phyloP scores from a whole-genome alignment of 2,329 filamentous ascomycete genomes.

The Fusarium subglutinans region DNA sequence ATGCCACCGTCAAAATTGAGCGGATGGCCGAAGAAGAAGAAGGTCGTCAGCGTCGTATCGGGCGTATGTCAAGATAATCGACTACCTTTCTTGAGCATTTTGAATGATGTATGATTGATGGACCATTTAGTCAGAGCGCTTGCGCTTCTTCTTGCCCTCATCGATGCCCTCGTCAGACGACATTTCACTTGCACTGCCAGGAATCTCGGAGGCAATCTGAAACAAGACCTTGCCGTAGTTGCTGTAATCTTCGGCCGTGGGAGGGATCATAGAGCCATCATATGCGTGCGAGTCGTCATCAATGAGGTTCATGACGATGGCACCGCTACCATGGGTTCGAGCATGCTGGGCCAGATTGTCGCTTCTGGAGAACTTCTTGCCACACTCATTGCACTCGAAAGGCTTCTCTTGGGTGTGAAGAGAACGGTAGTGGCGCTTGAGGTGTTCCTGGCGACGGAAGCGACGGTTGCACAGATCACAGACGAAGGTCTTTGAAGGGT shows the following conservation, averaged over 20 bases:
- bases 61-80: constrained; percentile 43
- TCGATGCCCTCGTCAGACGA: constrained; percentile 64
- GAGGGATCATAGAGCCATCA: constrained; percentile 54
- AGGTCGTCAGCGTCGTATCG: constrained; percentile 48
- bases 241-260: constrained; percentile 69
- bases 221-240: constrained; percentile 81
- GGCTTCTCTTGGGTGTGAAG: constrained; percentile 99
- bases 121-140: constrained; percentile 71
- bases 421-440: constrained; percentile 98
- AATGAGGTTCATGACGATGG: constrained; percentile 89
- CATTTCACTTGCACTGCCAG: constrained; percentile 69
- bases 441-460: constrained; percentile 97
- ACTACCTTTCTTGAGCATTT: constrained; percentile 34
- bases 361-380: constrained; percentile 98
- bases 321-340: constrained; percentile 89
- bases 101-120: constrained; percentile 18
- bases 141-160: constrained; percentile 71
- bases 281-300: constrained; percentile 68
- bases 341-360: constrained; percentile 98
- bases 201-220: constrained; percentile 78
- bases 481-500: constrained; percentile 97
- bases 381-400: constrained; percentile 96
- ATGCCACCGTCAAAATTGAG: constrained; percentile 36
- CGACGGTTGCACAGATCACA: constrained; percentile 96
- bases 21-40: constrained; percentile 43